Conservation (phyloP, 1,284 basidiomycete genomes). For the Cystobasidium sp. region DNA sequence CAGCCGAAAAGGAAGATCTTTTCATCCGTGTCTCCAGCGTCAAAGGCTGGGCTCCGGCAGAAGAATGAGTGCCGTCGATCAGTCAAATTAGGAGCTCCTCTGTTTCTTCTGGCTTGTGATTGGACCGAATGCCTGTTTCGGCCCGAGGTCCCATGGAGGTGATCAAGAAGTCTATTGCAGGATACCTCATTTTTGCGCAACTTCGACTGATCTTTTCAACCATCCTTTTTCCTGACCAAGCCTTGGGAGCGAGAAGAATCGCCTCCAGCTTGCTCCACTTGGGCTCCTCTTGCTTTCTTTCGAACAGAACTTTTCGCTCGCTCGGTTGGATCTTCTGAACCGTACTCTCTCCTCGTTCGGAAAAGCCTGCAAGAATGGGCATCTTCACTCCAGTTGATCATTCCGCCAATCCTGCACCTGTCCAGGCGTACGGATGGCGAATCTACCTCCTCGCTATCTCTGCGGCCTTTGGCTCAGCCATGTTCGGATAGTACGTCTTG, state of each 20-base stretch:
- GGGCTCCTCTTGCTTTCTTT: background rate
- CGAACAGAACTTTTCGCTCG: background rate
- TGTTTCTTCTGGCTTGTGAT: background rate
- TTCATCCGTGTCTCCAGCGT: background rate
- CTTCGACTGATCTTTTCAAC: constrained; percentile 13
- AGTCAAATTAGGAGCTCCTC: constrained; percentile 2
- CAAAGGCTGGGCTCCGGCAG: constrained; percentile 11
- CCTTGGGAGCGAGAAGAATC: too few relatives aligned
- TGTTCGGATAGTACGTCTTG: constrained; percentile 10
- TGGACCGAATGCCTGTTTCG: background rate
- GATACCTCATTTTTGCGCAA: background rate
- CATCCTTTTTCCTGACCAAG: background rate
- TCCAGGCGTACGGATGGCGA: constrained; percentile 62
- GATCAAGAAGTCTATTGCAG: background rate
- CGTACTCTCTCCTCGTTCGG: background rate
- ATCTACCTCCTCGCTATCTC: constrained; percentile 39
- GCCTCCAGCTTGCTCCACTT: constrained; percentile 7
- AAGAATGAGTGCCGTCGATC: constrained; percentile 9
- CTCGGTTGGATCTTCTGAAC: background rate
- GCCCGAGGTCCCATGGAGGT: background rate
- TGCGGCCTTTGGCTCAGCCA: constrained; percentile 40
- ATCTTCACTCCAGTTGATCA: constrained; percentile 24
- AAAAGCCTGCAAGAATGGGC: constrained; percentile 23
- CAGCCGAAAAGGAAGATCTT: background rate
- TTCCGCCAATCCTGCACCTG: constrained; percentile 56